A percentile compares a stretch with the other conserved stretches of the same genome.
phyloP scores from a whole-genome alignment of 805 yeast species.

The Candida silvicultrix region DNA sequence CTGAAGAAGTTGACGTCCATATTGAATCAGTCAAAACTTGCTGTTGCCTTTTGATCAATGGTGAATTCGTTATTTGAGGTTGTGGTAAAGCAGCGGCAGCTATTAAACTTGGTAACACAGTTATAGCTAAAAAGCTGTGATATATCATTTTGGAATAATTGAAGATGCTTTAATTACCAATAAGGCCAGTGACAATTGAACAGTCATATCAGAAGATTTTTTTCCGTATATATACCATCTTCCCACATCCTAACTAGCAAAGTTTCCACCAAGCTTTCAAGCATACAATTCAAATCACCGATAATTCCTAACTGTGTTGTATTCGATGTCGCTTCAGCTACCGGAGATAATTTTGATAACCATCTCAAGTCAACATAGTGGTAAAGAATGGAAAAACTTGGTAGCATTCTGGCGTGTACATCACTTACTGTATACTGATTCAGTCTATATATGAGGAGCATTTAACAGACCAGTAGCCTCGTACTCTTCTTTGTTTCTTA shows the following conservation, averaged over 20 bases:
- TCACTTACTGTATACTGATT: too few species aligned
- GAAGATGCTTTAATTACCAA: too few species aligned
- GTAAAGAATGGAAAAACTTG: too few species aligned
- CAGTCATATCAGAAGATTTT: background rate
- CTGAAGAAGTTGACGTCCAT: constrained; percentile 31
- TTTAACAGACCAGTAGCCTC: too few species aligned
- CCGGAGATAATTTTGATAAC: background rate
- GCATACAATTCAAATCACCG: background rate
- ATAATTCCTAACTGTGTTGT: background rate
- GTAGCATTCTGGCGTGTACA: too few species aligned
- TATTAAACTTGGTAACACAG: background rate
- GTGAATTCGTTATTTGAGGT: constrained; percentile 14
- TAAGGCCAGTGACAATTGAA: too few species aligned
- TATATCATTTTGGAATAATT: background rate
- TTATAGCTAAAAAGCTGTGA: background rate
- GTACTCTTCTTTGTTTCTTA: too few species aligned
- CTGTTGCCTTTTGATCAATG: constrained; percentile 18
- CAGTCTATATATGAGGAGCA: too few species aligned
- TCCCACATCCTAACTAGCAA: background rate
- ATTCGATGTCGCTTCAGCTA: background rate
- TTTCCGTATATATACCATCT: background rate
- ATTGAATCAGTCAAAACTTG: constrained; percentile 18
- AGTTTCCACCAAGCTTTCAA: background rate
- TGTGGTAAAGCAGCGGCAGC: constrained; percentile 20
- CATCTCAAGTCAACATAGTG: too few species aligned